These are phyloP conservation scores for Chlorella variabilis DNA, from an alignment of 163 green algal genomes.

Conservation along the genomic window DNA sequence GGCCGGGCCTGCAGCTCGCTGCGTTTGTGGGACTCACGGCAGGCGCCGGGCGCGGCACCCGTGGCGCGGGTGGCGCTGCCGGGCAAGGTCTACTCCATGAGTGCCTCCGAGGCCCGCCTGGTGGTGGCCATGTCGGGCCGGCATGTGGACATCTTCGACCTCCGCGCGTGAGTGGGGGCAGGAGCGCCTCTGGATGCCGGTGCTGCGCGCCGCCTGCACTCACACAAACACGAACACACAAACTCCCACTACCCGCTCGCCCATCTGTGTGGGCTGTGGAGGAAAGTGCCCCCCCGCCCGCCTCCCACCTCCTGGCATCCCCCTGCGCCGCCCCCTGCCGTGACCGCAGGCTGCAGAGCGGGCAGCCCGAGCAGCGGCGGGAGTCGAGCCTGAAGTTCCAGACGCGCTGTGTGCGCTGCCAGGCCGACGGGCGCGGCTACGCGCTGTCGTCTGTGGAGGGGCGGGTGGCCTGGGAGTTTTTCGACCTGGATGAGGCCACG, in stretches of 20 bases:
- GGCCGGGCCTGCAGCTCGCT: slow-evolving; percentile 50
- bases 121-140: slow-evolving; percentile 82
- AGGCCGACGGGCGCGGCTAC: slow-evolving; percentile 72
- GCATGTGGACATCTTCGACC: slow-evolving; percentile 83
- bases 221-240: too few relatives aligned
- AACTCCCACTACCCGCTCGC: too few relatives aligned
- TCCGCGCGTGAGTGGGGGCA: slow-evolving; percentile 60
- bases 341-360: slow-evolving; percentile 19
- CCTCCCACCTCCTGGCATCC: too few relatives aligned
- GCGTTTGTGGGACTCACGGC: slow-evolving; percentile 69
- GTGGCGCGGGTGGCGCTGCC: slow-evolving; percentile 61
- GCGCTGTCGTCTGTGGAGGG: slow-evolving; percentile 83
- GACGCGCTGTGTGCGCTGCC: slow-evolving; percentile 77
- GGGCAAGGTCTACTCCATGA: slow-evolving; percentile 76
- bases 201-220: background rate
- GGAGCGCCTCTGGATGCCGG: background rate
- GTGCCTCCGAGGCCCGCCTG: slow-evolving; percentile 47
- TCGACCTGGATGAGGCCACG: slow-evolving; percentile 70
- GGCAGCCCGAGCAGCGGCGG: slow-evolving; percentile 62
- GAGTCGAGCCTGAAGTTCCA: slow-evolving; percentile 86
- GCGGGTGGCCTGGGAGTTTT: slow-evolving; percentile 89
- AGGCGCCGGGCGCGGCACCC: slow-evolving; percentile 34
- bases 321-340: background rate
- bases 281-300: too few relatives aligned
- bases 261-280: too few relatives aligned